Base-by-base conservation (phyloP, 1,284 basidiomycete species). In the Leccinum fuscescens region DNA sequence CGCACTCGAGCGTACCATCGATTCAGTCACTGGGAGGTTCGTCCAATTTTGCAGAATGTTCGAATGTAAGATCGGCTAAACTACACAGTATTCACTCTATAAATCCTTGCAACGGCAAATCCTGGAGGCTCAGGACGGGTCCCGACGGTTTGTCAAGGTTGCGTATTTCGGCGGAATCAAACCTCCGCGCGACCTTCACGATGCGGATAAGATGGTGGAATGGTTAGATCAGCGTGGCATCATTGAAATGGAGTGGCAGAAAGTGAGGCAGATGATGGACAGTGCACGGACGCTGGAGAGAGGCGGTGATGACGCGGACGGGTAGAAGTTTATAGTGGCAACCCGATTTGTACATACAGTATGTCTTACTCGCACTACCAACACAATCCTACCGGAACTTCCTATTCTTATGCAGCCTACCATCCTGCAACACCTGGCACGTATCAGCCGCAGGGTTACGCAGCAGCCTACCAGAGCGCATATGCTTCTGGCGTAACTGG, bases 21-120 rank as follows among this genome's bases (percentile, higher is more conserved):
- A 59, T 86, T 94, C 70, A 83, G 81, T 8, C 93, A 95, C 68
- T 95, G 93, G 93, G 90, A 92, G 86, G 93, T 93, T 66, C 61
- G 82, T 58, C 33, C 20, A 39, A 56, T 62, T 39, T 46, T 31
- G 14, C 39, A 44, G n/a, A 42, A 9, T 55, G 11, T 60, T 56
- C 14, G 20, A 57, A 53, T 50, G 42, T 22, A 42, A 60, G 35
- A 39, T 5, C 20, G 51, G 49, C 59, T 52, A 65, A 20, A 22
- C n/a, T 6, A 35, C 14, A n/a, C 58, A 91, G 87, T 79, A 85
- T 67, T 70, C 79, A 7, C 77, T 90, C 29, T 90, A 88, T 74
- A 77, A 79, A 55, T 67, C 72, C 11, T 79, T 92, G 29, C 72
- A 74, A 15, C 71, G 73, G 20, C 86, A 91, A 72, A 79, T 92